Base-by-base conservation (phyloP, 202 grass and related monocot genomes). In the Hordeum pubiflorum region DNA sequence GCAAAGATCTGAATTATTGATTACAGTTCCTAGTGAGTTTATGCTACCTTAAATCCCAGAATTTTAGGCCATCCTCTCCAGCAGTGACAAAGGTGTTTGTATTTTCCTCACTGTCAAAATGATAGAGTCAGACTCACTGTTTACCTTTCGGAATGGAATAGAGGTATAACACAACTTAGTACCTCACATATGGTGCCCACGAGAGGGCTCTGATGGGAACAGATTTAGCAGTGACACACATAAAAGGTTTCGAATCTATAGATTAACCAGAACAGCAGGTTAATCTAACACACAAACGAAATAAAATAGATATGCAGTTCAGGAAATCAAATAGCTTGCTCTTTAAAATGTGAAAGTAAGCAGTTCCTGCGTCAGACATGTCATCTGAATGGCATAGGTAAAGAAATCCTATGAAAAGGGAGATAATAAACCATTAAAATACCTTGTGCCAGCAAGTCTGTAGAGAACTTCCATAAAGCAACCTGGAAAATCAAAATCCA, bases 21-120 rank as follows among this genome's bases (percentile, higher is more conserved):
- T 44, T 44, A 24, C 15, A 48, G 13, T 72, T 71, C 67, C 39
- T 44, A 66, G 11, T 33, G 26, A 29, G 37, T 39, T 21, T 15
- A 58, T 39, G 46, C 32, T 92, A 98, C 95, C 92, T 89, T 85
- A 94, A 78, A 87, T 98, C 95, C 95, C 95, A 98, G 89, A 98
- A 98, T 85, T 94, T 98, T 81, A 98, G 58, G 62, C 95, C 95
- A 89, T 98, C 92, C 44, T 86, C 75, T 77, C 90, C 95, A 77
- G 92, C 92, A 82, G 90, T 92, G 46, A 98, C 92, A 78, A 98
- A 98, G 41, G 85, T 82, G 88, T 91, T 89, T 60, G 81, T 76
- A 67, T 46, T 76, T 82, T 87, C 92, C 32, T 78, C 40, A 57
- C 89, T 86, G 58, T 57, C 52, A 63, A 88, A 72, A 72, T 48